Evolutionary conservation across 306 rosid genomes (phyloP), one percentile per base, ranked within the genome.

Genomic region (Trichosanthes truncata): DNA sequence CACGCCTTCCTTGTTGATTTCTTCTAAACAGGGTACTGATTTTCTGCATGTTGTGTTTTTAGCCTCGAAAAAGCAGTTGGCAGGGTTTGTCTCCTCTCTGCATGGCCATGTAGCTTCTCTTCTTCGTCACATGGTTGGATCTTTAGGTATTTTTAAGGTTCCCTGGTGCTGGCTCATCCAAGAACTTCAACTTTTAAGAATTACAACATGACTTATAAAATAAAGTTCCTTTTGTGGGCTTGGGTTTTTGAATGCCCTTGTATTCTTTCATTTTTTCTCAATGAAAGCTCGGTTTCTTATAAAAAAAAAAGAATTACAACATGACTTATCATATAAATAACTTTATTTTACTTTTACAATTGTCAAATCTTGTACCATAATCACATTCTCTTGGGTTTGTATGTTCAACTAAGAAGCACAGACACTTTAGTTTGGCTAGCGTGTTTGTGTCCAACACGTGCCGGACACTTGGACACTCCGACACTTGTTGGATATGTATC

Each of bases 111-210:
- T 93, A 83, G 97, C 97, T 62, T 83, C 96, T 81, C 96, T 93
- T 88, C 97, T 95, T 78, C 97, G 97, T 81, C 96, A 88, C 85
- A 90, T 89, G 97, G 98, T 91, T 84, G 98, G 96, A 78, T 93
- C 98, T 65, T 88, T 89, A 72, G 98, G 98, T 93, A 89, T 78
- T 93, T 82, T 76, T 65, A 25, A 38, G 9, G 51, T 57, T 82
- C 15, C 46, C 46, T 33, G 66, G 33, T 21, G 10, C 35, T 68
- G 75, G 3, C 76, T 69, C 5, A 12, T 61, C 68, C 40, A 61
- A 29, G 17, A 29, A 1, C 40, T 61, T 61, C 40, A 61, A 61
- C 40, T 31, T 69, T 41, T 43, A 69, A 41, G 35, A 69, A 41
- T 26, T 69, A 36, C 74, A 41, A 53, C 76, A 69, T 21, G 55